Conservation (phyloP, 2,329 filamentous ascomycete genomes). For the Pseudogymnoascus sp. region DNA sequence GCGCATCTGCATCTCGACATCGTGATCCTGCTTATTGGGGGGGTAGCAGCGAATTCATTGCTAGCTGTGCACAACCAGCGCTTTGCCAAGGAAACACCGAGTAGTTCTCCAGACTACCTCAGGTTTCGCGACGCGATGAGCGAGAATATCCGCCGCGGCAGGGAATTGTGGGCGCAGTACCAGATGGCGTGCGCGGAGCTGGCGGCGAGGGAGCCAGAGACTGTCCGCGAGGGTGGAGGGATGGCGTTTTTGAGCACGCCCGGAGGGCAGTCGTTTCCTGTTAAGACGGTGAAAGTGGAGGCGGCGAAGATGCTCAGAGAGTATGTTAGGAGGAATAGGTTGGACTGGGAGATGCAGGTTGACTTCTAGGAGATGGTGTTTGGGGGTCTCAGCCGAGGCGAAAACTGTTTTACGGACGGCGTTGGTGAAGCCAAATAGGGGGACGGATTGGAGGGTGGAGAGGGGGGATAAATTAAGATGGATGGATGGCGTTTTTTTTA, state of each 20-base stretch:
- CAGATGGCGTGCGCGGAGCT: not conserved
- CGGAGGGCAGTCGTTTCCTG: not conserved
- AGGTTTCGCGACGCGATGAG: not conserved
- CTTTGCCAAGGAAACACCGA: not conserved
- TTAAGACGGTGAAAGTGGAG: slow-evolving; percentile 1
- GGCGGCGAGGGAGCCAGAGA: not conserved
- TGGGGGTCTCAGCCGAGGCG: not conserved
- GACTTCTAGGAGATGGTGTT: not conserved
- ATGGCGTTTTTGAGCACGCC: not conserved
- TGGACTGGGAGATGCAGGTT: slow-evolving; percentile 8
- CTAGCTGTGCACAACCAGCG: not conserved
- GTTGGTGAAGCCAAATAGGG: not conserved
- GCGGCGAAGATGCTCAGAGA: slow-evolving; percentile 3
- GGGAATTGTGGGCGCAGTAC: not conserved
- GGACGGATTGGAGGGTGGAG: not conserved
- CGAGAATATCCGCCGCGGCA: not conserved
- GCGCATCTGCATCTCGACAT: not conserved
- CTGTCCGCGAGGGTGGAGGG: not conserved
- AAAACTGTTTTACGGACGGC: not conserved
- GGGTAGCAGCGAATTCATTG: not conserved
- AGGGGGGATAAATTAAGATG: not conserved
- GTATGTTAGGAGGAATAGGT: not conserved
- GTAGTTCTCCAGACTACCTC: not conserved
- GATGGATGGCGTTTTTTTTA: slow-evolving; percentile 8
- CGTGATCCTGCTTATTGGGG: not conserved